These are phyloP conservation scores for Microcyclospora pomicola DNA, from an alignment of 2,329 filamentous ascomycete genomes.

Conservation along the genomic window DNA sequence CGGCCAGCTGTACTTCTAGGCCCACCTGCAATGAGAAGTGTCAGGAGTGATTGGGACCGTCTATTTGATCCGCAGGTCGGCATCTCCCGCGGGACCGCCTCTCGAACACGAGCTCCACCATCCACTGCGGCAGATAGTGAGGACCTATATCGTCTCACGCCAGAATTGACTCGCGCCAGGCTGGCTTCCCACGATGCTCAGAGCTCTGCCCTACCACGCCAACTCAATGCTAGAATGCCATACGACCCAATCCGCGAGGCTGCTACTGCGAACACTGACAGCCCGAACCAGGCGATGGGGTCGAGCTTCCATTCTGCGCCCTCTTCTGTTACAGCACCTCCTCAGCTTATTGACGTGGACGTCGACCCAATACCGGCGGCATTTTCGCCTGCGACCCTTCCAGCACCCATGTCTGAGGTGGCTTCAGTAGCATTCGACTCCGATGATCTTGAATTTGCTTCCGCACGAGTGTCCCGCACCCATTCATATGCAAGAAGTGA, in stretches of 20 bases:
- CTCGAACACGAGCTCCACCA: not conserved
- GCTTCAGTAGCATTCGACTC: conserved; percentile 10
- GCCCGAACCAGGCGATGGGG: conserved; percentile 9
- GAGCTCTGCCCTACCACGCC: conserved; percentile 1
- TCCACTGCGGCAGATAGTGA: conserved; percentile 7
- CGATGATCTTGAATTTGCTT: conserved; percentile 14
- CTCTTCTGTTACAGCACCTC: conserved; percentile 10
- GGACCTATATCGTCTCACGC: conserved; percentile 22
- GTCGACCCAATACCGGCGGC: conserved; percentile 1
- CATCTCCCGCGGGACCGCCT: too few relatives aligned
- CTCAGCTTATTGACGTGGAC: conserved; percentile 13
- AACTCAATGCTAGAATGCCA: conserved; percentile 3
- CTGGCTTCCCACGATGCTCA: conserved; percentile 15
- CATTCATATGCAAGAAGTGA: conserved; percentile 10
- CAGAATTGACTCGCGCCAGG: conserved; percentile 19
- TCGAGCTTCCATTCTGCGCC: conserved; percentile 19
- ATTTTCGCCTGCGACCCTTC: too few relatives aligned
- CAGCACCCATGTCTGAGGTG: too few relatives aligned
- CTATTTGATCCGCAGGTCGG: conserved; percentile 8
- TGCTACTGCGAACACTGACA: conserved; percentile 4
- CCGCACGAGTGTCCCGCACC: conserved; percentile 8
- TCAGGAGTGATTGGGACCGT: conserved; percentile 9
- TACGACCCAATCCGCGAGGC: conserved; percentile 22
- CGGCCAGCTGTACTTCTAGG: conserved; percentile 11
- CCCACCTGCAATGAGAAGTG: conserved; percentile 4